These are phyloP conservation scores for Postia placenta DNA, from an alignment of 768 basidiomycete species.

Conservation along the genomic window DNA sequence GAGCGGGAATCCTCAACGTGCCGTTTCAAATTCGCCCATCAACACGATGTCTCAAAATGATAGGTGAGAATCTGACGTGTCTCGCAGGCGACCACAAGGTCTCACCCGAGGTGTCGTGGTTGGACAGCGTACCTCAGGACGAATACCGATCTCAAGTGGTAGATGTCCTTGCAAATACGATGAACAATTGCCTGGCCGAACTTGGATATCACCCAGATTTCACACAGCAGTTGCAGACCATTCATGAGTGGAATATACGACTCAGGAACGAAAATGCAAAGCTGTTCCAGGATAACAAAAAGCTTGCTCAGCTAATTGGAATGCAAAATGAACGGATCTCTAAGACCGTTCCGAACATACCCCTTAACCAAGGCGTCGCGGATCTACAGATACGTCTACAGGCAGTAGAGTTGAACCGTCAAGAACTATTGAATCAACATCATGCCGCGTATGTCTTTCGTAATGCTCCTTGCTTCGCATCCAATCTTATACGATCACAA, in stretches of 20 bases:
- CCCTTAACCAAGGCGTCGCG: slow-evolving; percentile 14
- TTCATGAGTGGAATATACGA: slow-evolving; percentile 25
- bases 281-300: slow-evolving; percentile 34
- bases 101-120: too few relatives aligned
- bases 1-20: too few relatives aligned
- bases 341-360: slow-evolving; percentile 8
- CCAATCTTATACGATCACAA: too few relatives aligned
- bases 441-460: slow-evolving; percentile 10
- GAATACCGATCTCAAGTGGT: slow-evolving; percentile 5
- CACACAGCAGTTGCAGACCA: slow-evolving; percentile 27
- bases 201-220: slow-evolving; percentile 40
- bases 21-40: too few relatives aligned
- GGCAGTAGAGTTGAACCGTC: slow-evolving; percentile 16
- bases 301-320: slow-evolving; percentile 23
- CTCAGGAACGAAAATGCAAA: slow-evolving; percentile 23
- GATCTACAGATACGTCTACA: slow-evolving; percentile 24
- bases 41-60: too few relatives aligned
- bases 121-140: too few relatives aligned
- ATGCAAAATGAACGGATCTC: slow-evolving; percentile 26
- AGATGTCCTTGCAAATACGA: slow-evolving; percentile 8
- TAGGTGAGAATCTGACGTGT: too few relatives aligned
- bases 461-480: background rate
- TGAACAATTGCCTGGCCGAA: slow-evolving; percentile 17
- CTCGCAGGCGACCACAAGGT: too few relatives aligned
- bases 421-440: slow-evolving; percentile 5